Percentiles rank a stretch among this genome's conserved stretches.
Evolutionary conservation across 2,329 filamentous ascomycete species (phyloP).

Genomic region (Aspergillus sergii): DNA sequence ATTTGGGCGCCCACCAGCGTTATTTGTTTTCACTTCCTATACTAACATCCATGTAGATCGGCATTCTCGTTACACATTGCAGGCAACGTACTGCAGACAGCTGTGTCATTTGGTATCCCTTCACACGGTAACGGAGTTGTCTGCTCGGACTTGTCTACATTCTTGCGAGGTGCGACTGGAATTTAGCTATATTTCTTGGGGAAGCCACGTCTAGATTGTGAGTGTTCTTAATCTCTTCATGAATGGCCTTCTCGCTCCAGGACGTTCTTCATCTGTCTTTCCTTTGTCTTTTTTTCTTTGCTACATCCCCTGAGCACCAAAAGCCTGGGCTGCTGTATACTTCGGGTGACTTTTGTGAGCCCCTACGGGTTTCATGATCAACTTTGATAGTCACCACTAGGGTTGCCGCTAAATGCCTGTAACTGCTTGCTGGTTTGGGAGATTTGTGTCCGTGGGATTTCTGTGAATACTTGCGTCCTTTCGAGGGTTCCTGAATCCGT

Average conservation of each 20-base stretch:
- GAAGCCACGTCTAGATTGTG: slow-evolving; percentile 16
- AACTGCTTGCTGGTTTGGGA: not conserved
- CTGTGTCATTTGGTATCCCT: slow-evolving; percentile 16
- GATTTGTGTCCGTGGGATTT: not conserved
- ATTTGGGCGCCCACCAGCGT: slow-evolving; percentile 7
- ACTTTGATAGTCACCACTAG: not conserved
- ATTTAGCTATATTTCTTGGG: slow-evolving; percentile 16
- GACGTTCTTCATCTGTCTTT: not conserved
- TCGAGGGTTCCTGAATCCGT: not conserved
- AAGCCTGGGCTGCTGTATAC: not conserved
- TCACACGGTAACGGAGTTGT: slow-evolving; percentile 13
- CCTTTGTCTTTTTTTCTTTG: not conserved
- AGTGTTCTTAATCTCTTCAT: not conserved
- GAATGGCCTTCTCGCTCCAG: not conserved
- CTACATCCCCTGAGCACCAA: not conserved
- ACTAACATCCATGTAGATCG: slow-evolving; percentile 20
- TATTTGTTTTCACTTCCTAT: slow-evolving; percentile 18
- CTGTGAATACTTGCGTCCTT: not conserved
- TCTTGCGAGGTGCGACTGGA: slow-evolving; percentile 17
- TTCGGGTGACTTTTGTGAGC: not conserved
- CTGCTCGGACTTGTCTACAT: slow-evolving; percentile 16
- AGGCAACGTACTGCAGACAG: slow-evolving; percentile 12
- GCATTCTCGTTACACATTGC: slow-evolving; percentile 18
- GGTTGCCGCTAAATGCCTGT: not conserved
- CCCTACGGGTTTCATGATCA: not conserved